A percentile compares a stretch with the other conserved stretches of the same genome.
Evolutionary conservation across 2,329 filamentous ascomycete genomes (phyloP).

Genomic region (Botrytis cinerea): DNA sequence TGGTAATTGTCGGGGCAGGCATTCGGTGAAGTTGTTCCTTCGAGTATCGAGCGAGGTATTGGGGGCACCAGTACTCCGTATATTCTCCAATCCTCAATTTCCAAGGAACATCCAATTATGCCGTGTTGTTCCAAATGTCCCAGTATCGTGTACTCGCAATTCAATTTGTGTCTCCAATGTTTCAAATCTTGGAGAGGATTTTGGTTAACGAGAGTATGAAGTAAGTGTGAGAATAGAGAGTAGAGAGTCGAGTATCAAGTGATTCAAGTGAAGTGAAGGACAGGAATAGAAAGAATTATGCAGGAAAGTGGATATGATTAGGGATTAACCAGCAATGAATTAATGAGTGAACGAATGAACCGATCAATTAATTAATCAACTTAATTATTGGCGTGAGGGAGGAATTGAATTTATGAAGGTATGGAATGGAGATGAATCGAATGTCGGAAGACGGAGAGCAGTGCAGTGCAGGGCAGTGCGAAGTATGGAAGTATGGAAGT

Average conservation of each 20-base stretch:
- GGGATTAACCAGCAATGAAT: neutral
- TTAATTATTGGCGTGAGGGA: neutral
- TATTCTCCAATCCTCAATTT: neutral
- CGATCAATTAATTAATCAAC: neutral
- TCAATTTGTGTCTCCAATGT: slow-evolving; percentile 14
- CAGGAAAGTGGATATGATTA: slow-evolving; percentile 8
- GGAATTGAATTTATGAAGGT: neutral
- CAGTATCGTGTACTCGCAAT: neutral
- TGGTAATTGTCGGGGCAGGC: neutral
- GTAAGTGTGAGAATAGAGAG: neutral
- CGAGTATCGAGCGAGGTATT: neutral
- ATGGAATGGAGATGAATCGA: slow-evolving; percentile 1
- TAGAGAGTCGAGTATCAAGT: neutral
- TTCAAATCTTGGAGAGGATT: slow-evolving; percentile 13
- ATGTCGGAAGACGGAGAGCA: neutral
- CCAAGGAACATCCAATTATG: neutral
- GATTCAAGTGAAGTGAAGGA: neutral
- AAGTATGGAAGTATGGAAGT: neutral
- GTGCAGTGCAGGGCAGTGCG: neutral
- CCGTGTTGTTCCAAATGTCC: slow-evolving; percentile 4
- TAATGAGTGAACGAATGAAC: neutral
- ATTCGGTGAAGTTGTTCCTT: slow-evolving; percentile 19
- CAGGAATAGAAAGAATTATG: slow-evolving; percentile 18
- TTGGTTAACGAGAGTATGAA: slow-evolving; percentile 3
- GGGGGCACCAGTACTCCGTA: neutral